These are phyloP conservation scores for Phytopythium boreale DNA, from an alignment of 352 stramenopile genomes.

Conservation along the genomic window DNA sequence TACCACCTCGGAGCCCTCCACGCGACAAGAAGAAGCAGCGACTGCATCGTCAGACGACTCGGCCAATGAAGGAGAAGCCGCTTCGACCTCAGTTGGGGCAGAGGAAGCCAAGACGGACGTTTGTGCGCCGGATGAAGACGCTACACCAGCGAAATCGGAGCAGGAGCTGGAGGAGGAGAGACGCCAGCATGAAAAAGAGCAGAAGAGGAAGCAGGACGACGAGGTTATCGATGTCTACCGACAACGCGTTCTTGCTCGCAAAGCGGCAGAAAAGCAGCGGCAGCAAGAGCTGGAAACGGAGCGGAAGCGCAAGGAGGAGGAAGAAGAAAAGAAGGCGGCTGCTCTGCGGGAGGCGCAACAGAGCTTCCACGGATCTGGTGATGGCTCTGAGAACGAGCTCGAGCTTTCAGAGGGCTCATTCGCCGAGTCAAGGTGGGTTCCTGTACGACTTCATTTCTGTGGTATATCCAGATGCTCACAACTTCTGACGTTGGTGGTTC, in stretches of 20 bases:
- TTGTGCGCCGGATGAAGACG: not conserved
- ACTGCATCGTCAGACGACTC: not conserved
- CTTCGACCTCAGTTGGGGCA: not conserved
- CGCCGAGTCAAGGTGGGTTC: slow-evolving; percentile 57
- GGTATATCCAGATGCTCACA: slow-evolving; percentile 1
- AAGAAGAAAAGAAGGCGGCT: slow-evolving; percentile 36
- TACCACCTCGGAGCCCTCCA: not conserved
- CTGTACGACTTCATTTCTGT: slow-evolving; percentile 2
- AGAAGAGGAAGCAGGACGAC: slow-evolving; percentile 61
- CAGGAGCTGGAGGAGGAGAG: slow-evolving; percentile 19
- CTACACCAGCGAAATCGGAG: not conserved
- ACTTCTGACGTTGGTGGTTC: slow-evolving; percentile 1
- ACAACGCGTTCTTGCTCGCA: slow-evolving; percentile 57
- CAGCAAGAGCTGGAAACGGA: slow-evolving; percentile 40
- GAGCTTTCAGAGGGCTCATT: slow-evolving; percentile 63
- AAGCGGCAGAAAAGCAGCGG: slow-evolving; percentile 58
- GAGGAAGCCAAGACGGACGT: not conserved
- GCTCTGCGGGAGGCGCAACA: slow-evolving; percentile 7
- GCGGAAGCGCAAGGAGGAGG: slow-evolving; percentile 27
- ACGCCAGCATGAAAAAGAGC: slow-evolving; percentile 27
- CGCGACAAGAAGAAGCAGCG: not conserved
- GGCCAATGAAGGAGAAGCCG: not conserved
- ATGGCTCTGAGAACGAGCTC: slow-evolving; percentile 46
- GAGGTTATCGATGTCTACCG: slow-evolving; percentile 56
- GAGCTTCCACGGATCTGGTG: slow-evolving; percentile 12